phyloP scores from a whole-genome alignment of 1,139 yeast genomes.

The Meyerozyma athensensis region DNA sequence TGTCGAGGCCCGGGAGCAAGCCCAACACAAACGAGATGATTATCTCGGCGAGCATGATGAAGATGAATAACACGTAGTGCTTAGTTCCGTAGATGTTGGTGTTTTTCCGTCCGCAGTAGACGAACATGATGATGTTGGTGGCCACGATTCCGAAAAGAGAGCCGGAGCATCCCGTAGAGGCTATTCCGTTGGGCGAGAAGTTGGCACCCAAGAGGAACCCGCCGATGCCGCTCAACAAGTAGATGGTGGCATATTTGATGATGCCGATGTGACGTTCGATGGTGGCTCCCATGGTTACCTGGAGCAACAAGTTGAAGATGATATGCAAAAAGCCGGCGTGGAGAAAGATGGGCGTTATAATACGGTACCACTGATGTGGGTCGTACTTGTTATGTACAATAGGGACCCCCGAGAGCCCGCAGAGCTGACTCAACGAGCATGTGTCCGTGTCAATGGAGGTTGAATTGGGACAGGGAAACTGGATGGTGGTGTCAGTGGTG shows the following conservation, averaged over 20 bases:
- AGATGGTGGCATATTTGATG: slow-evolving; percentile 51
- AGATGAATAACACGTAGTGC: slow-evolving; percentile 40
- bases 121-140: slow-evolving; percentile 52
- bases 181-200: slow-evolving; percentile 65
- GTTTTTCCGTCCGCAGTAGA: slow-evolving; percentile 50
- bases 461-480: slow-evolving; percentile 70
- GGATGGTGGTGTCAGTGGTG: slow-evolving; percentile 43
- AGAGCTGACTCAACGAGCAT: slow-evolving; percentile 53
- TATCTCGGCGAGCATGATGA: slow-evolving; percentile 52
- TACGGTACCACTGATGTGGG: slow-evolving; percentile 69
- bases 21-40: slow-evolving; percentile 62
- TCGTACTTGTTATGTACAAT: slow-evolving; percentile 21
- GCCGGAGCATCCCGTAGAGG: slow-evolving; percentile 76
- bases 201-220: slow-evolving; percentile 72
- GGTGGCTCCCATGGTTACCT: slow-evolving; percentile 56
- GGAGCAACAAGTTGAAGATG: slow-evolving; percentile 58
- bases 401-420: slow-evolving; percentile 55
- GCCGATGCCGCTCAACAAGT: slow-evolving; percentile 58
- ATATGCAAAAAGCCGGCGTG: slow-evolving; percentile 77
- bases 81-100: slow-evolving; percentile 41
- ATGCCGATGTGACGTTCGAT: slow-evolving; percentile 60
- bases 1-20: slow-evolving; percentile 68
- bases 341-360: slow-evolving; percentile 65
- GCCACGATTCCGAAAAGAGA: slow-evolving; percentile 69
- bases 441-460: slow-evolving; percentile 51